Conservation (phyloP, 352 stramenopile species). For the Phytophthora colocasiae region DNA sequence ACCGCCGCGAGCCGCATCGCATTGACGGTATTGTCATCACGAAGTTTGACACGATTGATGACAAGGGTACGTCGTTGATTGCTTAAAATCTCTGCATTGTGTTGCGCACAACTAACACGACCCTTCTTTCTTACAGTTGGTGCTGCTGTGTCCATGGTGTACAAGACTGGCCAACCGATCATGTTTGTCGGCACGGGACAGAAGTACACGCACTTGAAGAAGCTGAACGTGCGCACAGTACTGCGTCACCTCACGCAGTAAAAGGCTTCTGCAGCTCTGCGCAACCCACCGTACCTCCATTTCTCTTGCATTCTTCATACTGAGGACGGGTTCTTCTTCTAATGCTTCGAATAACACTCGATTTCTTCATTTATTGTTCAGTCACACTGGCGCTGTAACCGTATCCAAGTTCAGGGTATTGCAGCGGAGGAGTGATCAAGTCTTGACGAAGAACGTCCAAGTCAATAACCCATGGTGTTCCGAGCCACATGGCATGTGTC, state of each 20-base stretch:
- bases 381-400: slow-evolving; percentile 51
- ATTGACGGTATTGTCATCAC: slow-evolving; percentile 99
- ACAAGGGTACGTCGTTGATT: slow-evolving; percentile 89
- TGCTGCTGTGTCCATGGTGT: slow-evolving; percentile 99
- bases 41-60: slow-evolving; percentile 99
- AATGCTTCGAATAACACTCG: slow-evolving; percentile 33
- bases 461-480: slow-evolving; percentile 51
- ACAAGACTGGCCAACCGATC: slow-evolving; percentile 98
- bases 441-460: slow-evolving; percentile 43
- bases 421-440: slow-evolving; percentile 39
- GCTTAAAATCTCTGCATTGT: neutral
- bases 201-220: slow-evolving; percentile 99
- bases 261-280: slow-evolving; percentile 8
- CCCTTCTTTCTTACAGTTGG: slow-evolving; percentile 82
- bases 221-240: slow-evolving; percentile 96
- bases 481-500: slow-evolving; percentile 63
- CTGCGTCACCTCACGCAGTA: slow-evolving; percentile 95
- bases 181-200: slow-evolving; percentile 99
- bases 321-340: slow-evolving; percentile 21
- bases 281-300: slow-evolving; percentile 5
- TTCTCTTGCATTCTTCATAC: slow-evolving; percentile 28
- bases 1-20: slow-evolving; percentile 86
- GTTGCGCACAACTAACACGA: slow-evolving; percentile 1
- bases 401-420: slow-evolving; percentile 67
- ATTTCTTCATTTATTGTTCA: slow-evolving; percentile 15